Conservation (phyloP, 306 rosid species). For the Corylus americana region DNA sequence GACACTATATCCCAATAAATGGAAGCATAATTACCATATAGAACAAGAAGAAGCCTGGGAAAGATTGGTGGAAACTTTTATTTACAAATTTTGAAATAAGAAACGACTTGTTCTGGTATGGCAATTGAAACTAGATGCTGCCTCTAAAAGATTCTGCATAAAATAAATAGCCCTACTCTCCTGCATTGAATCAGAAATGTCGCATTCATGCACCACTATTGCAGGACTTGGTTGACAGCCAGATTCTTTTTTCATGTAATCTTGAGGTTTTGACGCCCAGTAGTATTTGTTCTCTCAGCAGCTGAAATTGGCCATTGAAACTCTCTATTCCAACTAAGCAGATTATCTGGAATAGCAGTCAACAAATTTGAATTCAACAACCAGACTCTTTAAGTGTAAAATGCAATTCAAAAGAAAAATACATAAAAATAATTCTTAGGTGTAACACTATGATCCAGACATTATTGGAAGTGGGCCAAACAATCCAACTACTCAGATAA, state of each 20-base stretch:
- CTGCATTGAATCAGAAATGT: not conserved
- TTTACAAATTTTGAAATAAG: not conserved
- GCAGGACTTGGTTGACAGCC: slow-evolving; percentile 4
- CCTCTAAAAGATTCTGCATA: not conserved
- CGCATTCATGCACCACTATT: not conserved
- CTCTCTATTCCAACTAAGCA: slow-evolving; percentile 21
- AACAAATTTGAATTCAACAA: not conserved
- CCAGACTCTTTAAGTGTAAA: not conserved
- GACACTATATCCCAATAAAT: not conserved
- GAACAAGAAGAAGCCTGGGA: not conserved
- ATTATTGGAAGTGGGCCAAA: too few relatives aligned
- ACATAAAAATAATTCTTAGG: too few relatives aligned
- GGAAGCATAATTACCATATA: not conserved
- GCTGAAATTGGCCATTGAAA: not conserved
- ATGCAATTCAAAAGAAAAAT: slow-evolving; percentile 6
- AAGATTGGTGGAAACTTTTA: not conserved
- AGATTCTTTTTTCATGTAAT: not conserved
- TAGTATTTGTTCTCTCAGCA: not conserved
- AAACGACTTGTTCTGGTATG: not conserved
- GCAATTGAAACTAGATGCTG: not conserved
- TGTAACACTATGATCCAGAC: not conserved
- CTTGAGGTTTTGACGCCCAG: not conserved
- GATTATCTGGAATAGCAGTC: slow-evolving; percentile 18
- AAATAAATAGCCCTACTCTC: not conserved
- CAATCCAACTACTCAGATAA: too few relatives aligned